Conservation (phyloP, 805 yeast genomes). For the Wickerhamomyces rabaulensis region DNA sequence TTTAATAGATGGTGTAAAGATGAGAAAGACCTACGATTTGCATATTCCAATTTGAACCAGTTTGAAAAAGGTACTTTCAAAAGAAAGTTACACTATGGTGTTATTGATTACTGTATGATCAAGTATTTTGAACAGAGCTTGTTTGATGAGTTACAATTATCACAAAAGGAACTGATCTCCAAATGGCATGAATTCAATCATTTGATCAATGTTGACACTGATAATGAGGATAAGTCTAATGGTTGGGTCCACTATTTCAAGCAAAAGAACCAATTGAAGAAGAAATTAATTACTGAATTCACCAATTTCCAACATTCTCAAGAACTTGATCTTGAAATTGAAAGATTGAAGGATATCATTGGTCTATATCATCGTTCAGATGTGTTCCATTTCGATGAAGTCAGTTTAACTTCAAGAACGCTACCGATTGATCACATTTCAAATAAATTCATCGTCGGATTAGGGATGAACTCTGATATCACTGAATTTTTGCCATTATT, state of each 20-base stretch:
- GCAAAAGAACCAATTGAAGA: constrained; percentile 23
- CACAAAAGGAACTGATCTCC: constrained; percentile 27
- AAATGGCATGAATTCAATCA: constrained; percentile 25
- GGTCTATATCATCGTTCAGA: constrained; percentile 17
- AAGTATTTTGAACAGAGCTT: constrained; percentile 30
- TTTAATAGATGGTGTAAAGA: constrained; percentile 35
- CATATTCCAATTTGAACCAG: constrained; percentile 1
- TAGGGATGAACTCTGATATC: constrained; percentile 18
- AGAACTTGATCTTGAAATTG: constrained; percentile 5
- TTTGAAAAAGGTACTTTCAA: constrained; percentile 12
- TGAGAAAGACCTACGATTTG: constrained; percentile 22
- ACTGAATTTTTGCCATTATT: constrained; percentile 16
- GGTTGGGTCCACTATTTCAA: constrained; percentile 40
- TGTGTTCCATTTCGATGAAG: constrained; percentile 34
- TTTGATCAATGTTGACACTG: neutral
- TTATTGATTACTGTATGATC: constrained; percentile 31
- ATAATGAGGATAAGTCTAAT: constrained; percentile 24
- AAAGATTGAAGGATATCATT: constrained; percentile 18
- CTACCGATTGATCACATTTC: constrained; percentile 11
- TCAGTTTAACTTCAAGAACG: constrained; percentile 20
- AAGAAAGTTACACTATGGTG: constrained; percentile 27
- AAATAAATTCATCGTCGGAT: constrained; percentile 11
- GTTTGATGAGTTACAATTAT: constrained; percentile 22
- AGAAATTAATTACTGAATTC: constrained; percentile 20
- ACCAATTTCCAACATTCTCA: constrained; percentile 17